Evolutionary conservation across 352 stramenopile species (phyloP), one percentile per base, ranked within the genome.

Genomic region (Globisporangium uncinulatum): DNA sequence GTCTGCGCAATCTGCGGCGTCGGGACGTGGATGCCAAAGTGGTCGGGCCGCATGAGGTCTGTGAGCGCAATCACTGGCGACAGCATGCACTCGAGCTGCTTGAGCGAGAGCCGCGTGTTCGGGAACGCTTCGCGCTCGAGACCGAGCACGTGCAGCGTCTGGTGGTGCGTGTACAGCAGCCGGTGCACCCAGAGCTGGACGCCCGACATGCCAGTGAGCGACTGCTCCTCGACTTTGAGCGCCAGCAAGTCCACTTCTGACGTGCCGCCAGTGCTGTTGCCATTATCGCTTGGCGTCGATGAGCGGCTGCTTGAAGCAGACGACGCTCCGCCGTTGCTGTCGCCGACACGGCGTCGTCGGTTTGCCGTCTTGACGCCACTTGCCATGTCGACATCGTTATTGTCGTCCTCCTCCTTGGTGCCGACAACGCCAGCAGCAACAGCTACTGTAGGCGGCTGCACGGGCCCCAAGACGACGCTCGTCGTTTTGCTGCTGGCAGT

Each of bases 1-100:
- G 76, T 88, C 39, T 52, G 52, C 20, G 81, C 81, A 62, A 91
- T 79, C 57, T 83, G 63, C 6, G 76, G 73, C 20, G 81, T 82
- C 2, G 81, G 81, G 44, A 80, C 73, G 53, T 79, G 78, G 51
- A 91, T 89, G 8, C 81, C 81, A 59, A 91, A 91, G 48, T 91
- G 81, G 10, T 77, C 67, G 1, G 79, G 70, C 17, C 61, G 63
- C 65, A 91, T 71, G 13, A 76, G 68, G 53, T 79, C 77, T 46
- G 72, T 82, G 36, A 89, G 59, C 10, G 69, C 52, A 20, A 89
- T 74, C 34, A 91, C 71, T 31, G 81, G 81, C 24, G 65, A 67
- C 50, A 91, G 70, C 59, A 91, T 71, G 31, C 45, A 63, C 65
- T 91, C 81, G 9, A 87, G 57, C 65, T 91, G 81, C 62, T 89